Conservation (phyloP, 345 rosid genomes). For the Excoecaria cochinchinensis region DNA sequence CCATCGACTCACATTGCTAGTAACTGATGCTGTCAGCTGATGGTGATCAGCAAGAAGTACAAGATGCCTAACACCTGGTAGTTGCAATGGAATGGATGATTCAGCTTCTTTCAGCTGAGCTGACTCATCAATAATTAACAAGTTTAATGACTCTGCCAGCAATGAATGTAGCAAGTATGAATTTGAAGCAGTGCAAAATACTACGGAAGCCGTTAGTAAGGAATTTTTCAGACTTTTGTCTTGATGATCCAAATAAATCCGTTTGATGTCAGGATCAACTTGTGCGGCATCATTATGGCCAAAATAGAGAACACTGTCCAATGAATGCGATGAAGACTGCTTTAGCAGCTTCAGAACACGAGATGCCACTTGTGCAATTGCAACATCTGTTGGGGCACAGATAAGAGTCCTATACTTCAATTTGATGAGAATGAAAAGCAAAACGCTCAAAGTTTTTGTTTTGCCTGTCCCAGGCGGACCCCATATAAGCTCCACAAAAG, state of each 20-base stretch:
- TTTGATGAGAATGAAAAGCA: constrained; percentile 18
- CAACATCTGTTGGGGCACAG: constrained; percentile 29
- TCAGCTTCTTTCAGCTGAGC: not conserved
- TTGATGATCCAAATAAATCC: constrained; percentile 32
- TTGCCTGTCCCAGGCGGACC: constrained; percentile 37
- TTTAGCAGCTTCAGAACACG: constrained; percentile 26
- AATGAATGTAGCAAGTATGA: not conserved
- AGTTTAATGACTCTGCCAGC: not conserved
- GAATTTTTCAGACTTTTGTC: not conserved
- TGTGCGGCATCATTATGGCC: constrained; percentile 21
- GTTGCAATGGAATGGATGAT: not conserved
- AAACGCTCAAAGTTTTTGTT: constrained; percentile 19
- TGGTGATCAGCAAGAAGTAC: not conserved
- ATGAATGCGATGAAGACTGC: not conserved
- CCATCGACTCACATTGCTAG: not conserved
- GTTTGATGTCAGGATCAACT: constrained; percentile 12
- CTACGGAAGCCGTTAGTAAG: constrained; percentile 4
- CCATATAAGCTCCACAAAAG: constrained; percentile 21
- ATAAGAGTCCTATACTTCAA: constrained; percentile 25
- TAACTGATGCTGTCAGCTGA: not conserved
- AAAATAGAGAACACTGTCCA: constrained; percentile 29
- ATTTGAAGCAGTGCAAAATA: constrained; percentile 16
- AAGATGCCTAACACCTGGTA: not conserved
- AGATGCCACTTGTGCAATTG: constrained; percentile 25
- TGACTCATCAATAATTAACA: constrained; percentile 7